Conservation (phyloP, 345 rosid genomes). For the Chamaenerion angustifolium region DNA sequence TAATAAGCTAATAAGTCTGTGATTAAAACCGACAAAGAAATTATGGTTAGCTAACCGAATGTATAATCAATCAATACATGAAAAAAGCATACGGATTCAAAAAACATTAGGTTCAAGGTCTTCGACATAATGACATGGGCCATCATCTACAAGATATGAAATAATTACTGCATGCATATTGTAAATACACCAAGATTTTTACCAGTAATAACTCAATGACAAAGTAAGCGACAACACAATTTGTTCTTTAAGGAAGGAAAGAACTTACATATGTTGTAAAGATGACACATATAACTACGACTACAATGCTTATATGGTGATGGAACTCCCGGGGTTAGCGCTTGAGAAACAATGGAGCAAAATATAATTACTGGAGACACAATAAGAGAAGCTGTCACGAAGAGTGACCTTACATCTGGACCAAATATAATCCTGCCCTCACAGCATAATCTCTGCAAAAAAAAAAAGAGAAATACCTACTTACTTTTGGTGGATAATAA, state of each 20-base stretch:
- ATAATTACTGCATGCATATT: too few species aligned
- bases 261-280: conserved; percentile 38
- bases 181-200: too few species aligned
- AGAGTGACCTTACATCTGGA: conserved; percentile 67
- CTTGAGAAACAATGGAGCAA: conserved; percentile 45
- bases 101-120: too few species aligned
- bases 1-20: neutral
- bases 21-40: neutral
- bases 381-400: conserved; percentile 47
- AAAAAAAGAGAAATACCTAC: too few species aligned
- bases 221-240: too few species aligned
- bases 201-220: too few species aligned
- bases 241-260: neutral
- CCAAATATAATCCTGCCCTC: conserved; percentile 77
- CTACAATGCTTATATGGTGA: conserved; percentile 24
- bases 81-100: too few species aligned
- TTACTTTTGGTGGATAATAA: too few species aligned
- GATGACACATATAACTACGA: conserved; percentile 22
- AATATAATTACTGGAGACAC: conserved; percentile 49
- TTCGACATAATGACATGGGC: too few species aligned
- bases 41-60: neutral
- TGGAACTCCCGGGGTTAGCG: conserved; percentile 30
- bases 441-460: conserved; percentile 53
- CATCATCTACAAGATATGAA: too few species aligned
- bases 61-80: too few species aligned